Conservation (phyloP, 2,329 filamentous ascomycete species). For the Fusarium dimerum region DNA sequence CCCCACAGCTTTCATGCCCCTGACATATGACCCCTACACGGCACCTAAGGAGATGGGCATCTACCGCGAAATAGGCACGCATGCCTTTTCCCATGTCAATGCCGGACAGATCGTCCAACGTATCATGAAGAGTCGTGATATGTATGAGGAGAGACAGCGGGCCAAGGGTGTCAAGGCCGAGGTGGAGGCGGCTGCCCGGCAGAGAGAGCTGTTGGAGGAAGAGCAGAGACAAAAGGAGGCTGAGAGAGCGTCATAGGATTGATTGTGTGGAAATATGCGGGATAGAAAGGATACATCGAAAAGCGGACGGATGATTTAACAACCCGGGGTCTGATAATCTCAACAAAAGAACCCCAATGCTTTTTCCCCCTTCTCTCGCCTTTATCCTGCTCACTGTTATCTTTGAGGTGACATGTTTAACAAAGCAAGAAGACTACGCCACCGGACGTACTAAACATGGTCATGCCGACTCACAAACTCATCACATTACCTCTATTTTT, state of each 20-base stretch:
- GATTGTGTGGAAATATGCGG: constrained; percentile 10
- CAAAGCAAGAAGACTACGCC: too few relatives aligned
- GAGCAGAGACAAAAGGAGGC: constrained; percentile 54
- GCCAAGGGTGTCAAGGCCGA: constrained; percentile 86
- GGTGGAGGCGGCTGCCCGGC: constrained; percentile 66
- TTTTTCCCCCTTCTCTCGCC: neutral
- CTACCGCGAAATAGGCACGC: constrained; percentile 74
- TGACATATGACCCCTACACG: constrained; percentile 78
- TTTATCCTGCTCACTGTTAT: too few relatives aligned
- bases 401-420: too few relatives aligned
- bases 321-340: neutral
- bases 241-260: constrained; percentile 27
- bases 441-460: too few relatives aligned
- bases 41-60: constrained; percentile 81
- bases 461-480: too few relatives aligned
- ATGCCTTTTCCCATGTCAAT: constrained; percentile 85
- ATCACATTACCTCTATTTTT: too few relatives aligned
- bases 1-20: constrained; percentile 86
- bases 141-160: constrained; percentile 90
- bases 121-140: constrained; percentile 81
- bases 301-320: constrained; percentile 10
- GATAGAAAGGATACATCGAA: neutral
- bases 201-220: constrained; percentile 63
- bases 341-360: neutral
- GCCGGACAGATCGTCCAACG: constrained; percentile 88